These are phyloP conservation scores for Micractinium conductrix DNA, from an alignment of 139 green algal species.

Conservation along the genomic window DNA sequence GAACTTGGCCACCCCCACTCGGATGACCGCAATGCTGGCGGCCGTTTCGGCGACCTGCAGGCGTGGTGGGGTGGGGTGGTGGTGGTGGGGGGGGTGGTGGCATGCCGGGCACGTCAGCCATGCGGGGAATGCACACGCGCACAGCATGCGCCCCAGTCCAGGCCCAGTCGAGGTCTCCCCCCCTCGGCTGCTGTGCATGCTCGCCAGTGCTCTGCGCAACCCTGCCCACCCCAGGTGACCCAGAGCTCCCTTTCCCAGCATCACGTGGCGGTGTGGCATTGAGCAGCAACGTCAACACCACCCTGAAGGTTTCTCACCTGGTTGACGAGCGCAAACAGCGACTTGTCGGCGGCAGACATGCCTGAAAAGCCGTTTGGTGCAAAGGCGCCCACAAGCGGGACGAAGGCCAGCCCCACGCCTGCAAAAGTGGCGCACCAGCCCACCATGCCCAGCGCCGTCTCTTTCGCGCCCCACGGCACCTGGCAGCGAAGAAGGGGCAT, in stretches of 20 bases:
- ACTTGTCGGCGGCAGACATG: slow-evolving; percentile 45
- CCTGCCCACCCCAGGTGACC: no score
- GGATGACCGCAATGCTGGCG: slow-evolving; percentile 64
- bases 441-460: slow-evolving; percentile 66
- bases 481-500: slow-evolving; percentile 10
- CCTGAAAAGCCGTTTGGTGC: slow-evolving; percentile 38
- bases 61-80: background rate
- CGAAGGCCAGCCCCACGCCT: slow-evolving; percentile 68
- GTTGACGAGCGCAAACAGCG: slow-evolving; percentile 48
- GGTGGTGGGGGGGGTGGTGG: slow-evolving; percentile 21
- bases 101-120: no score
- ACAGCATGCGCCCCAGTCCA: no score
- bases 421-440: slow-evolving; percentile 74
- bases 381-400: slow-evolving; percentile 58
- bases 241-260: no score
- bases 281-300: no score
- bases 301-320: no score
- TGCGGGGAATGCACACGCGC: no score
- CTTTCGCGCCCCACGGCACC: slow-evolving; percentile 72
- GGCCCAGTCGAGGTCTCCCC: no score
- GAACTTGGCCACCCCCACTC: slow-evolving; percentile 18
- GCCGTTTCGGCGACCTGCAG: slow-evolving; percentile 63
- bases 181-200: no score
- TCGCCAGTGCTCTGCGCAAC: no score
- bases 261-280: no score